Percentiles rank a stretch among this genome's conserved stretches.
Evolutionary conservation across 345 rosid species (phyloP).

Genomic region (Lepidium didymum): DNA sequence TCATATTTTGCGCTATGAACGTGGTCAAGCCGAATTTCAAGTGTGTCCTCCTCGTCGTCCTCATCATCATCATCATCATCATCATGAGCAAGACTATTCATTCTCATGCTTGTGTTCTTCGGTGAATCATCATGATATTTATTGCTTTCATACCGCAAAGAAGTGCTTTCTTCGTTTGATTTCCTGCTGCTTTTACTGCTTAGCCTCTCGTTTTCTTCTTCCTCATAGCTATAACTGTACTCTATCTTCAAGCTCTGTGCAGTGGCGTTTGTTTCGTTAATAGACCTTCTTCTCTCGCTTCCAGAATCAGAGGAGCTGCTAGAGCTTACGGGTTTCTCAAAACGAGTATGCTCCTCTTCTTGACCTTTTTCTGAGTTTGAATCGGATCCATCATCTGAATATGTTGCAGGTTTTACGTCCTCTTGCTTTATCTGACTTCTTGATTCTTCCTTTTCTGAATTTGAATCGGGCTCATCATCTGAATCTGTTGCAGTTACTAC

Average conservation of each 20-base stretch:
- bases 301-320: slow-evolving; percentile 18
- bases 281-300: slow-evolving; percentile 3
- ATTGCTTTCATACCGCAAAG: slow-evolving; percentile 1
- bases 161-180: slow-evolving; percentile 9
- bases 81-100: slow-evolving; percentile 8
- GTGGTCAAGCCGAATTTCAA: slow-evolving; percentile 18
- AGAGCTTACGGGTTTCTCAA: slow-evolving; percentile 8
- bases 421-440: neutral
- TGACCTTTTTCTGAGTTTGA: slow-evolving; percentile 8
- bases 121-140: slow-evolving; percentile 8
- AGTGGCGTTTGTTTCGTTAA: slow-evolving; percentile 11
- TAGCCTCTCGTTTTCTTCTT: slow-evolving; percentile 11
- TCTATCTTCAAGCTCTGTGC: slow-evolving; percentile 28
- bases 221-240: slow-evolving; percentile 28
- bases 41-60: neutral
- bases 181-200: slow-evolving; percentile 18
- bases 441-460: neutral
- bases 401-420: neutral
- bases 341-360: slow-evolving; percentile 5
- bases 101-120: slow-evolving; percentile 4
- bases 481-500: neutral
- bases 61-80: neutral
- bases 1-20: slow-evolving; percentile 20
- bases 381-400: slow-evolving; percentile 11
- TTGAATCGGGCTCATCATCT: slow-evolving; percentile 16